Conservation (phyloP, 31 red algal genomes). For the Bonnemaisonia californica region DNA sequence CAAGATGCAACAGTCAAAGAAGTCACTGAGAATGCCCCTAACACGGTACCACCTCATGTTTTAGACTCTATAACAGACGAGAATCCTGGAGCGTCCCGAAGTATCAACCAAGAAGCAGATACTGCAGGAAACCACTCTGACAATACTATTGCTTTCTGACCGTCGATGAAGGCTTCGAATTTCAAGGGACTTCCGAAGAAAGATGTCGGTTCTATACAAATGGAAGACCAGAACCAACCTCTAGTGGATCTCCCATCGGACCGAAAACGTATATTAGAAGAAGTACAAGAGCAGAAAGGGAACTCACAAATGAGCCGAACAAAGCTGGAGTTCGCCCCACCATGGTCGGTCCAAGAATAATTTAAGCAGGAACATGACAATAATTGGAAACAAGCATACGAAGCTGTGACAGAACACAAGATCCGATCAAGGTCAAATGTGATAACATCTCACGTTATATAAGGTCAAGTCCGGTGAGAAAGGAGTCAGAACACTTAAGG, state of each 20-base stretch:
- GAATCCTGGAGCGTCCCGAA: no score
- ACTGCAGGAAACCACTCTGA: no score
- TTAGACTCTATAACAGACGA: no score
- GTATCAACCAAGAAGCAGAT: no score
- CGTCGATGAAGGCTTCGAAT: no score
- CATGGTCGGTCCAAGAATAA: conserved; percentile 13
- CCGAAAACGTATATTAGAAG: neutral
- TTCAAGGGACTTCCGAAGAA: no score
- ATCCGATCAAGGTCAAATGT: conserved; percentile 13
- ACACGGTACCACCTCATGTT: no score
- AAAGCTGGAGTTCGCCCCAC: conserved; percentile 15
- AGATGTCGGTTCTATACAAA: no score
- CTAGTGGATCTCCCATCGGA: neutral
- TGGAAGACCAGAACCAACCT: no score
- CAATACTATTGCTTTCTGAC: no score
- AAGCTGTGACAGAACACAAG: neutral
- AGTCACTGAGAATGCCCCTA: no score
- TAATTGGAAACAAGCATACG: conserved; percentile 11
- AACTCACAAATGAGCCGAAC: neutral
- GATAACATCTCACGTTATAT: conserved; percentile 23
- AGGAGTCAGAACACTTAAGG: conserved; percentile 10
- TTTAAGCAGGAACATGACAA: neutral
- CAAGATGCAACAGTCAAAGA: neutral
- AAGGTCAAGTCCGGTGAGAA: conserved; percentile 34
- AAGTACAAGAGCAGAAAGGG: neutral